phyloP scores from a whole-genome alignment of 495 filamentous ascomycete genomes.

The Pyrenopolyporus hunteri region DNA sequence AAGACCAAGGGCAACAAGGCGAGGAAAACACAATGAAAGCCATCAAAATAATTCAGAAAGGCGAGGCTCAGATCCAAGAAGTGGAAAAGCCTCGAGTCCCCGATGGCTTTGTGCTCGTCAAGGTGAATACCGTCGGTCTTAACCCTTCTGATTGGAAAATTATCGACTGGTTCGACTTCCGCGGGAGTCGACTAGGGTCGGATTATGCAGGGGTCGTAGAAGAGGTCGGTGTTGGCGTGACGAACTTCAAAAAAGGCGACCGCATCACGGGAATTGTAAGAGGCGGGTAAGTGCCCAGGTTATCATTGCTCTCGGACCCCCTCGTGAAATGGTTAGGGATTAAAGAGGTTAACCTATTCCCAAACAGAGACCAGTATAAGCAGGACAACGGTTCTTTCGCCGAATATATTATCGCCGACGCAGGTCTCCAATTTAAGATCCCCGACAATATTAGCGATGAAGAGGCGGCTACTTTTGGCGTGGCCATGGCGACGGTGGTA shows the following conservation, averaged over 20 bases:
- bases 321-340: background rate
- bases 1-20: background rate
- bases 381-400: constrained; percentile 47
- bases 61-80: constrained; percentile 32
- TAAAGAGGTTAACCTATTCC: background rate
- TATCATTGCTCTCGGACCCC: background rate
- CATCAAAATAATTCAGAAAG: constrained; percentile 26
- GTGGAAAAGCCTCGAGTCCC: constrained; percentile 47
- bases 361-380: background rate
- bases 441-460: constrained; percentile 50
- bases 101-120: constrained; percentile 58
- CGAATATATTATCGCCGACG: constrained; percentile 44
- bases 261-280: constrained; percentile 49
- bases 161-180: constrained; percentile 41
- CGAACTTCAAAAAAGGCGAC: constrained; percentile 45
- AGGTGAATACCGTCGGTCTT: constrained; percentile 56
- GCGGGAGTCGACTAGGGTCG: constrained; percentile 32
- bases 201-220: constrained; percentile 51
- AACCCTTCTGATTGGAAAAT: constrained; percentile 67
- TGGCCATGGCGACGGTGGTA: constrained; percentile 55
- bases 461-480: constrained; percentile 56
- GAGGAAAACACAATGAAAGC: constrained; percentile 35
- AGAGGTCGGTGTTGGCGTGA: constrained; percentile 43
- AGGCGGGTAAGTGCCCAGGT: constrained; percentile 35
- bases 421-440: constrained; percentile 36